phyloP scores from a whole-genome alignment of 1,284 basidiomycete species.

The Coniophora puteana region DNA sequence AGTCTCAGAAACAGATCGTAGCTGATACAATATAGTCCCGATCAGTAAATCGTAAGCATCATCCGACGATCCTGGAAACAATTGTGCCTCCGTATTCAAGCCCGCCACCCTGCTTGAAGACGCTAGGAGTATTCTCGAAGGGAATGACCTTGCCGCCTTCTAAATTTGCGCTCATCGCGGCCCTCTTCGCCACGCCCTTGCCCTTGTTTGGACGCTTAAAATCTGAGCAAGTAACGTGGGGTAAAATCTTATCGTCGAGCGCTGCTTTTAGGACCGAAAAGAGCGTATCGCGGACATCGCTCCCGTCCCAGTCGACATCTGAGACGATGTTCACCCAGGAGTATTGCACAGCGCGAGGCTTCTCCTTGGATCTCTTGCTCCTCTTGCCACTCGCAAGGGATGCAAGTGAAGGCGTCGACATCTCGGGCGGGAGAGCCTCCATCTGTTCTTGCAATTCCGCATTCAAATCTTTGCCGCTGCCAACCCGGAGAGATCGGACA shows the following conservation, averaged over 20 bases:
- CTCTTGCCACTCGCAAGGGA: slow-evolving; percentile 17
- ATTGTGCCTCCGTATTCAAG: slow-evolving; percentile 27
- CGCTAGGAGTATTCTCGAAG: slow-evolving; percentile 37
- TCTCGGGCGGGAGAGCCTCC: neutral
- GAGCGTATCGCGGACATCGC: slow-evolving; percentile 63
- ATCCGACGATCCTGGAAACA: slow-evolving; percentile 27
- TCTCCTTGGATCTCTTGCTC: slow-evolving; percentile 25
- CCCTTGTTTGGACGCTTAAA: slow-evolving; percentile 17
- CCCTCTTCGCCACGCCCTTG: slow-evolving; percentile 27
- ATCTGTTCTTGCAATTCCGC: neutral
- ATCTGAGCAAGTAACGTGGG: slow-evolving; percentile 30
- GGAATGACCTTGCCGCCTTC: slow-evolving; percentile 28
- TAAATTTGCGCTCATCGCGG: slow-evolving; percentile 3
- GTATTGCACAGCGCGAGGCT: slow-evolving; percentile 50
- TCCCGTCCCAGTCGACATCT: slow-evolving; percentile 78
- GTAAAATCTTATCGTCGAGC: slow-evolving; percentile 39
- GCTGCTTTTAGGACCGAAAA: slow-evolving; percentile 53
- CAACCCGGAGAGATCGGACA: slow-evolving; percentile 54
- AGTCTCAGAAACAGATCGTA: too few species aligned
- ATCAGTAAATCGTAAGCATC: too few species aligned
- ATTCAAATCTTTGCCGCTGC: slow-evolving; percentile 24
- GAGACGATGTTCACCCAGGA: slow-evolving; percentile 71
- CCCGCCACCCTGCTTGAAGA: slow-evolving; percentile 28
- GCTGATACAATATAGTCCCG: too few species aligned
- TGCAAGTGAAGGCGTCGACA: slow-evolving; percentile 13